Conservation (phyloP, 2,329 filamentous ascomycete species). For the Metarhizium guizhouense region DNA sequence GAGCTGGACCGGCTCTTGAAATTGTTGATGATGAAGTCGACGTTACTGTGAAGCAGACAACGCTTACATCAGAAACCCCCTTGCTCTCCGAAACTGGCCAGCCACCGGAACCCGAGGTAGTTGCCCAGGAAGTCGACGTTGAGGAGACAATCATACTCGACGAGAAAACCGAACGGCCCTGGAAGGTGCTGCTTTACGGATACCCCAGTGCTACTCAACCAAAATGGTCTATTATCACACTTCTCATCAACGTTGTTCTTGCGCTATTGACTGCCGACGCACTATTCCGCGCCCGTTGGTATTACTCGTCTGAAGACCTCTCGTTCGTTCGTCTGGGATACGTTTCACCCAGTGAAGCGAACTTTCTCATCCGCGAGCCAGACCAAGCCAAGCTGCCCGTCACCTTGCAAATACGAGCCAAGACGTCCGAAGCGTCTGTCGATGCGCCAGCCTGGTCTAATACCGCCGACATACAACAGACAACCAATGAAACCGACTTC, state of each 20-base stretch:
- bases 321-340: constrained; percentile 84
- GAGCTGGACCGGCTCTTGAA: constrained; percentile 46
- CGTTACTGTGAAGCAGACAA: constrained; percentile 40
- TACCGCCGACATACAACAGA: constrained; percentile 54
- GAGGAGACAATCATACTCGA: constrained; percentile 53
- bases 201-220: constrained; percentile 64
- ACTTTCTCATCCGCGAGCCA: constrained; percentile 77
- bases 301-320: constrained; percentile 63
- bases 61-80: constrained; percentile 18
- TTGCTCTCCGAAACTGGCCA: constrained; percentile 21
- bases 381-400: constrained; percentile 66
- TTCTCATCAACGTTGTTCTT: constrained; percentile 63
- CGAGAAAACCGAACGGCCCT: constrained; percentile 44
- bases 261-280: constrained; percentile 67
- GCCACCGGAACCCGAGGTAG: constrained; percentile 24
- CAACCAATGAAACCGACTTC: constrained; percentile 73
- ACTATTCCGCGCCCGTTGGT: constrained; percentile 61
- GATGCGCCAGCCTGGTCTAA: constrained; percentile 57
- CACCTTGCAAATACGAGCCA: constrained; percentile 56
- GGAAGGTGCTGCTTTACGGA: constrained; percentile 65
- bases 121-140: constrained; percentile 47
- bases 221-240: constrained; percentile 55
- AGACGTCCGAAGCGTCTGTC: constrained; percentile 39
- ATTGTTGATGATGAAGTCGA: constrained; percentile 54
- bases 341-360: constrained; percentile 71